phyloP scores from a whole-genome alignment of 1,284 basidiomycete genomes.

The Ustilago shanxiensis region DNA sequence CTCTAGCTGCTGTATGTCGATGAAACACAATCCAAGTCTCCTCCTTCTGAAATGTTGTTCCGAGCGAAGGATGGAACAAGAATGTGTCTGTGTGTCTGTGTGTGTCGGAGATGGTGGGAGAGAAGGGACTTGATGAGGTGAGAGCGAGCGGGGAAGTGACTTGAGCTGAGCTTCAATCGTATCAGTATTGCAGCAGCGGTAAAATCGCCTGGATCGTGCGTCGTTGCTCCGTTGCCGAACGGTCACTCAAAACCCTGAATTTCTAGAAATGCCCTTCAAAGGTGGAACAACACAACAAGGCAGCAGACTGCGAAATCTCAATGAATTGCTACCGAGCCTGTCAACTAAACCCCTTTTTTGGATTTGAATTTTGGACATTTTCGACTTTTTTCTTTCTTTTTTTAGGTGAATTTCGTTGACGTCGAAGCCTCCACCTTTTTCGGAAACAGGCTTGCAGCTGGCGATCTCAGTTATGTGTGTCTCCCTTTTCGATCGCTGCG shows the following conservation, averaged over 20 bases:
- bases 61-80: background rate
- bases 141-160: constrained; percentile 1
- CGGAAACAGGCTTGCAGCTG: constrained; percentile 17
- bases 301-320: background rate
- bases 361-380: background rate
- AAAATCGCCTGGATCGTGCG: constrained; percentile 17
- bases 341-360: background rate
- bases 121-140: too few relatives aligned
- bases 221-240: background rate
- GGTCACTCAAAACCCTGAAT: background rate
- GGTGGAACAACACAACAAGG: background rate
- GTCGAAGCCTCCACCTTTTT: constrained; percentile 17
- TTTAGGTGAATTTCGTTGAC: background rate
- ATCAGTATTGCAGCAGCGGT: too few relatives aligned
- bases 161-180: constrained; percentile 5
- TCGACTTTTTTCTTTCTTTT: constrained; percentile 2
- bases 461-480: constrained; percentile 10
- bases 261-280: background rate
- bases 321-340: background rate
- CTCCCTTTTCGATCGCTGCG: constrained; percentile 33
- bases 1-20: background rate
- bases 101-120: background rate
- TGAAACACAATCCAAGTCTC: too few relatives aligned
- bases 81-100: too few relatives aligned
- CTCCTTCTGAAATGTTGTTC: background rate